Conservation (phyloP, 2,329 filamentous ascomycete genomes). For the Orbilia brochopaga region DNA sequence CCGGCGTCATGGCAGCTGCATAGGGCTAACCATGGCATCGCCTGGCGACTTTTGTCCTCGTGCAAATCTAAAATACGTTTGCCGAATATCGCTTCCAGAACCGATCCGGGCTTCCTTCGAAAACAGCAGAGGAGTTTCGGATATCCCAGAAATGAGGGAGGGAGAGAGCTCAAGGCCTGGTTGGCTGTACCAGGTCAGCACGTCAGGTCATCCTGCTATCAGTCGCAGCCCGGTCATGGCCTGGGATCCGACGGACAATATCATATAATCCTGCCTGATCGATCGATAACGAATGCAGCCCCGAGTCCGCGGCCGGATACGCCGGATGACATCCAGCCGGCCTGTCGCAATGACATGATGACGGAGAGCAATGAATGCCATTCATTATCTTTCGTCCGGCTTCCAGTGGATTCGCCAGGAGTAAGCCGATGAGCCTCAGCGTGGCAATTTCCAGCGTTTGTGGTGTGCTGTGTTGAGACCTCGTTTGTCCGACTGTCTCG, state of each 20-base stretch:
- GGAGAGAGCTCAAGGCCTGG: conserved; percentile 2
- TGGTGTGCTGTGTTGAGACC: conserved; percentile 30
- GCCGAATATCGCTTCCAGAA: conserved; percentile 5
- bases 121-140: neutral
- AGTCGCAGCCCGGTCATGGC: no score
- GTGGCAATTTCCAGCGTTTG: conserved; percentile 27
- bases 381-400: neutral
- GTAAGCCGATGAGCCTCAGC: conserved; percentile 40
- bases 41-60: neutral
- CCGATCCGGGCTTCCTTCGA: neutral
- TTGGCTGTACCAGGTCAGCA: neutral
- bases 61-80: neutral
- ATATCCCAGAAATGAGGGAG: neutral
- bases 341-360: no score
- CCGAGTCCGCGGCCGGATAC: no score
- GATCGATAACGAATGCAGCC: no score
- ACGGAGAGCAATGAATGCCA: no score
- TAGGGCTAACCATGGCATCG: neutral
- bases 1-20: neutral
- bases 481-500: conserved; percentile 12
- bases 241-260: no score
- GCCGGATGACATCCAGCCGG: no score
- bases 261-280: no score
- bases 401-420: neutral
- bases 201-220: conserved; percentile 6